Evolutionary conservation across 768 basidiomycete species (phyloP), one percentile per base, ranked within the genome.

Genomic region (Podaxis carcinomalis): DNA sequence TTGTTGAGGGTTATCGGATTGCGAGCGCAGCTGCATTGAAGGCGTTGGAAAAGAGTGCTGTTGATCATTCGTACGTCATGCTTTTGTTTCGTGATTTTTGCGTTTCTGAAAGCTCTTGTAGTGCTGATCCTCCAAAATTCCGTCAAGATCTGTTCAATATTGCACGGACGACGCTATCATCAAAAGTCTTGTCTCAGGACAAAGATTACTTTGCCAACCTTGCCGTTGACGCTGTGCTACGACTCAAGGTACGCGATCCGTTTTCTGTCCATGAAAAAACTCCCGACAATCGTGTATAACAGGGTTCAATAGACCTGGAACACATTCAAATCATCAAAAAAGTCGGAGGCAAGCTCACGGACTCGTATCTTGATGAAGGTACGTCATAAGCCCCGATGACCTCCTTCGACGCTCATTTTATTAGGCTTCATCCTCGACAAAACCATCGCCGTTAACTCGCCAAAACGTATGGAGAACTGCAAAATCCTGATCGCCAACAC

Each of bases 271-370:
- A 25, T 11, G 21, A n/a, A 36, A 11, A 4, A 3, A 16, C 16
- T 7, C 0, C 44, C 55, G 25, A 7, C 6, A 14, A 23, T 1
- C 4, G 5, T 1, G n/a, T 39, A 6, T 14, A 52, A 5, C 68
- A 94, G 90, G 97, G 97, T 39, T 97, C 95, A 39, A 95, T 92
- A 54, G 90, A 98, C 75, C 80, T 99, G 36, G 96, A 99, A 66
- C 95, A 98, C 73, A 98, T 99, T 65, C 96, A 99, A 75, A 89
- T 98, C 73, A 99, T 98, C 80, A 99, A 99, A 83, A 98, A 98
- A 76, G 93, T 92, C n/a, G 96, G 96, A 60, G 96, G 96, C 54
- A 99, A 98, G 78, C 82, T 99, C 68, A 96, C 94, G 0, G 96
- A 98, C 69, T 96, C 94, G 5, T 99, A 98, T 78, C 85, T 99